Evolutionary conservation across 1,139 yeast genomes (phyloP).

Genomic region (Debaryomyces subglobosus): DNA sequence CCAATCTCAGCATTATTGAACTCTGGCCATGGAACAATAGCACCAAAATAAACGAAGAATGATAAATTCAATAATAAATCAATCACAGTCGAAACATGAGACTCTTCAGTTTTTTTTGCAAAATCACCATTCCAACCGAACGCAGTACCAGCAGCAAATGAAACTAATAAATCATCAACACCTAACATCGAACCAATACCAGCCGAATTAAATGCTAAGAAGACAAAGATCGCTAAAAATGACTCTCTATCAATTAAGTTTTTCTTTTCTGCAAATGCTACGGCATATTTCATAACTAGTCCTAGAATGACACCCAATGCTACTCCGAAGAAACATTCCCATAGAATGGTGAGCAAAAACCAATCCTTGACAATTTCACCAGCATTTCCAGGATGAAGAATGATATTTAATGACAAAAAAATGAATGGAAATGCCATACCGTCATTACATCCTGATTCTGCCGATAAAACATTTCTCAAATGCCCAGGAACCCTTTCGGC

Average conservation of each 20-base stretch:
- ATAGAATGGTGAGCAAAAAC: constrained; percentile 77
- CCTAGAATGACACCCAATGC: constrained; percentile 79
- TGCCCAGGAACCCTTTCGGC: constrained; percentile 98
- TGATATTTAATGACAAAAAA: constrained; percentile 69
- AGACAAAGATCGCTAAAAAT: constrained; percentile 86
- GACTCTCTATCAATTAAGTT: constrained; percentile 91
- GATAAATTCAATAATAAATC: constrained; percentile 83
- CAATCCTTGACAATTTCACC: constrained; percentile 80
- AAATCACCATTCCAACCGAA: constrained; percentile 98
- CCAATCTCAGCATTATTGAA: constrained; percentile 73
- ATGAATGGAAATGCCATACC: constrained; percentile 99
- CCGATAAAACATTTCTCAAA: constrained; percentile 82
- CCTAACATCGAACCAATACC: constrained; percentile 94
- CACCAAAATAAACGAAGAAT: constrained; percentile 91
- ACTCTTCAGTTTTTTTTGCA: constrained; percentile 83
- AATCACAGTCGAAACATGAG: constrained; percentile 91
- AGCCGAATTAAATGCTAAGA: constrained; percentile 84
- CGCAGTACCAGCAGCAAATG: constrained; percentile 95
- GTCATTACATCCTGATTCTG: constrained; percentile 97
- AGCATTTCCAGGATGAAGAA: constrained; percentile 66
- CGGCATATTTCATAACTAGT: constrained; percentile 69
- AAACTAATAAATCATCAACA: constrained; percentile 87
- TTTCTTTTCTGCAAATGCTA: constrained; percentile 75
- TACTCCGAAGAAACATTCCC: constrained; percentile 88
- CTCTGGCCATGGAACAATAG: constrained; percentile 90